Evolutionary conservation across 352 stramenopile species (phyloP), one percentile per base, ranked within the genome.

Genomic region (Phytopythium cucurbitacearum): DNA sequence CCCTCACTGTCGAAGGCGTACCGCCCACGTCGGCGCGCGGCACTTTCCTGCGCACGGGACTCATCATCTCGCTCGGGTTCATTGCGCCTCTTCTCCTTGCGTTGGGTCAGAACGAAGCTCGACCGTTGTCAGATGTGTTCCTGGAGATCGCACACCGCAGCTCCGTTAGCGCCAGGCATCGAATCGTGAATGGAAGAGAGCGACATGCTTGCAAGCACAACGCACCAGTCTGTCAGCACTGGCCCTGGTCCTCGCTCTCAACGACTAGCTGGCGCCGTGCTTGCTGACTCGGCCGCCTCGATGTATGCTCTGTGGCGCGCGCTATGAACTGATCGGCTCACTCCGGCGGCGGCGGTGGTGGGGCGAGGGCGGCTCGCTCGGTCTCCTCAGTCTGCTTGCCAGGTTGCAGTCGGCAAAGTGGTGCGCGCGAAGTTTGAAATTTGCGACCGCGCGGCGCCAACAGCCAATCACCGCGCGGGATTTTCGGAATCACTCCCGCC

Each of bases 21-120:
- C 57, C 45, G 3, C 53, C 53, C 10, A 55, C 48, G 33, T 69
- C 59, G 39, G 40, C 40, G 7, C 34, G 46, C 50, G 61, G 40
- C 28, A 41, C 43, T 16, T 69, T 71, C 0, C 39, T 48, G 21
- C 68, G 70, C 36, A 67, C 60, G 16, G 73, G 71, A 49, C 71
- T 85, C 71, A 80, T 73, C 52, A 76, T 59, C 21, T 72, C 53
- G 34, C 66, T 59, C 9, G 44, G 57, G 49, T 48, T 46, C 73
- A 81, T 80, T 10, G 4, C n/a, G 35, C 15, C 13, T 35, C 37
- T 35, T 8, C 28, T 28, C 21, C 21, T 28, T 2, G 21, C 21
- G 21, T 28, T 28, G 21, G 21, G 21, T 28, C 21, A 28, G 21
- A 2, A 28, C 21, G 21, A 28, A 28, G 21, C 21, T 28, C 21